Base-by-base conservation (phyloP, 1,284 basidiomycete species). In the Cryptococcus sp. region DNA sequence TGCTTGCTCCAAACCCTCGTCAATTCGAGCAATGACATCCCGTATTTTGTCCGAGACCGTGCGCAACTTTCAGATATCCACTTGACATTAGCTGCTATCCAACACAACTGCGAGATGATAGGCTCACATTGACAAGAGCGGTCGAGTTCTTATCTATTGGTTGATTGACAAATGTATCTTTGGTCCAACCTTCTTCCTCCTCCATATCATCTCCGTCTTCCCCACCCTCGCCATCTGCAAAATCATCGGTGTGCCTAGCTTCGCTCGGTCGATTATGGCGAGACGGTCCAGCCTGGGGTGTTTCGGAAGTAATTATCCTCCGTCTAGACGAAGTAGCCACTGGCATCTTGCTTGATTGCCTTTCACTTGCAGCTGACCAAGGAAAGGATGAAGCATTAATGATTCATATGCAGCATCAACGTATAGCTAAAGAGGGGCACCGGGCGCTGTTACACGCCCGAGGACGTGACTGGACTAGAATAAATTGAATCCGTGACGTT, bases 151-250 rank as follows among this genome's bases (percentile, higher is more conserved):
- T 53, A 1, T 26, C 47, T 4, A 70, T 46, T 0, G 66, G 61
- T 3, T 53, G 49, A 23, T 66, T 50, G 20, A 54, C 38, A 46
- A 72, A 74, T 1, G 58, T 66, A 17, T 67, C 58, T 29, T 58
- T 58, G 3, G 66, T 73, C 69, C 69, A 73, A 17, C 63, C 64
- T 56, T 59, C 55, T 22, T 46, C 52, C 3, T 48, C 58, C n/a
- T 61, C 57, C 13, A 46, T 50, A 5, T 57, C 60, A 29, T 58
- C 59, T 6, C 61, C 62, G 8, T 58, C 54, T 20, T 52, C 55
- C 19, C 52, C 61, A 6, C 50, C 65, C 29, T 50, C 55, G 16
- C 55, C 54, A 2, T 49, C 50, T 5, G 56, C 58, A 15, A 26
- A 19, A 15, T 47, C 6, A 10, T 37, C 17, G 50, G 26, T 40